Percentiles rank a stretch among this genome's conserved stretches.
Conservation (phyloP, 2,329 filamentous ascomycete genomes). For the Cytospora schulzeri region DNA sequence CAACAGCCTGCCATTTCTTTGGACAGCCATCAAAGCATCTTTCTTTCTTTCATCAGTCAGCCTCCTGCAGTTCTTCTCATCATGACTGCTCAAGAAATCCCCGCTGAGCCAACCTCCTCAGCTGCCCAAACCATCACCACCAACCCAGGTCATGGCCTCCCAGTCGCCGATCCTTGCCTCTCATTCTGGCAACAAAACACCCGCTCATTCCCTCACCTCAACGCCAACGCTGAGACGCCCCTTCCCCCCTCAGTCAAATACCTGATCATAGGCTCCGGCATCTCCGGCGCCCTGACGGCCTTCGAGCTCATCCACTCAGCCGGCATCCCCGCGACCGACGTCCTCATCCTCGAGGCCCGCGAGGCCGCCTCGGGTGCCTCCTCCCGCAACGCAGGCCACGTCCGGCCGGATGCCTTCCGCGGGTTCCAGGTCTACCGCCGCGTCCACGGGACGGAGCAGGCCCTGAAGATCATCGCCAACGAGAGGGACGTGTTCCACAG, state of each 20-base stretch:
- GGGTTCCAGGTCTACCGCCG: conserved; percentile 47
- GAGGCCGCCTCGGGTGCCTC: conserved; percentile 48
- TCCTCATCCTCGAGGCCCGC: conserved; percentile 46
- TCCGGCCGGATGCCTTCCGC: conserved; percentile 49
- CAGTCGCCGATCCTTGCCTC: conserved; percentile 26
- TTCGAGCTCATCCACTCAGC: conserved; percentile 41
- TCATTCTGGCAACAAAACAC: conserved; percentile 48
- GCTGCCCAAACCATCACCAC: neutral
- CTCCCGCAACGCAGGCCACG: conserved; percentile 48
- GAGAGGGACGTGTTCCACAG: conserved; percentile 43
- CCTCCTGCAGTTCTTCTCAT: neutral
- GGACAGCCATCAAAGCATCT: neutral
- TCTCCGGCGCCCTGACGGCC: conserved; percentile 44
- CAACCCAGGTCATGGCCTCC: conserved; percentile 14
- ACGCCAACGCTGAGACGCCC: conserved; percentile 38
- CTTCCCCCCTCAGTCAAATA: conserved; percentile 39
- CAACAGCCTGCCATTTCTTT: neutral
- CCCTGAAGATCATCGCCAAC: conserved; percentile 48
- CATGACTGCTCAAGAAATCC: conserved; percentile 2
- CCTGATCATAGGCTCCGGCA: conserved; percentile 46
- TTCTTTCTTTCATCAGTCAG: too few species aligned
- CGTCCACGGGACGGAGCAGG: conserved; percentile 46
- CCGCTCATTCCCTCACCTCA: conserved; percentile 44
- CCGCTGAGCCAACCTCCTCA: neutral
- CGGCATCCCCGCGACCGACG: conserved; percentile 37